A percentile compares a stretch with the other conserved stretches of the same genome.
These are phyloP conservation scores for Lactarius indigo DNA, from an alignment of 768 basidiomycete genomes.

Conservation along the genomic window DNA sequence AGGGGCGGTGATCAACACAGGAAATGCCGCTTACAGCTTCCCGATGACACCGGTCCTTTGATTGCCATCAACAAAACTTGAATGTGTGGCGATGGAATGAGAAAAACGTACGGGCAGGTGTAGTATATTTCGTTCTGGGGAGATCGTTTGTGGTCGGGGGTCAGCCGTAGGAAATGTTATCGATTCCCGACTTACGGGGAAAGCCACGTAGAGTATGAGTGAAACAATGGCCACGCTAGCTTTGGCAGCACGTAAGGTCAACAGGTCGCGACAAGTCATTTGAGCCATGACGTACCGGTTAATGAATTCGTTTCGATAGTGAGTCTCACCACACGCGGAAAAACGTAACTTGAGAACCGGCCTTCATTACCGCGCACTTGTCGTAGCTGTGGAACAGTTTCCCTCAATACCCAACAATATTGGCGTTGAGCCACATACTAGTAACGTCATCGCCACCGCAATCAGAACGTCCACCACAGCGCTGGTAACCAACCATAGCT, in stretches of 20 bases:
- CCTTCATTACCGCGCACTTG: slow-evolving; percentile 1
- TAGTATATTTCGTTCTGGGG: background rate
- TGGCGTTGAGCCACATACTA: background rate
- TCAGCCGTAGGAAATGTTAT: background rate
- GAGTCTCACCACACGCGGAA: slow-evolving; percentile 27
- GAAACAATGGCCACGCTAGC: background rate
- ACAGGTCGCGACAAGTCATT: background rate
- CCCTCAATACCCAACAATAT: background rate
- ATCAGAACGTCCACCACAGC: slow-evolving; percentile 15
- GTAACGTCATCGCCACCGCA: slow-evolving; percentile 8
- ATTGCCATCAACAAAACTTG: background rate
- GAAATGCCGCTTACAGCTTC: slow-evolving; percentile 7
- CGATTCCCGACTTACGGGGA: background rate
- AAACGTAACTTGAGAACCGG: slow-evolving; percentile 11
- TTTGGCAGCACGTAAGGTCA: background rate
- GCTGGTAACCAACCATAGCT: slow-evolving; percentile 16
- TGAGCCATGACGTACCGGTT: slow-evolving; percentile 11
- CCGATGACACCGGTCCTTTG: slow-evolving; percentile 24
- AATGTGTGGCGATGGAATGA: background rate
- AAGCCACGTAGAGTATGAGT: background rate
- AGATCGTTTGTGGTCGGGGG: background rate
- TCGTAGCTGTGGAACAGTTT: background rate
- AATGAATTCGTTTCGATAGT: slow-evolving; percentile 29
- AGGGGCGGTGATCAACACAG: background rate
- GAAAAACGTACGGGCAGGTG: background rate